A percentile compares a stretch with the other conserved stretches of the same genome.
These are phyloP conservation scores for Myxozyma geophila DNA, from an alignment of 805 yeast species.

Conservation along the genomic window DNA sequence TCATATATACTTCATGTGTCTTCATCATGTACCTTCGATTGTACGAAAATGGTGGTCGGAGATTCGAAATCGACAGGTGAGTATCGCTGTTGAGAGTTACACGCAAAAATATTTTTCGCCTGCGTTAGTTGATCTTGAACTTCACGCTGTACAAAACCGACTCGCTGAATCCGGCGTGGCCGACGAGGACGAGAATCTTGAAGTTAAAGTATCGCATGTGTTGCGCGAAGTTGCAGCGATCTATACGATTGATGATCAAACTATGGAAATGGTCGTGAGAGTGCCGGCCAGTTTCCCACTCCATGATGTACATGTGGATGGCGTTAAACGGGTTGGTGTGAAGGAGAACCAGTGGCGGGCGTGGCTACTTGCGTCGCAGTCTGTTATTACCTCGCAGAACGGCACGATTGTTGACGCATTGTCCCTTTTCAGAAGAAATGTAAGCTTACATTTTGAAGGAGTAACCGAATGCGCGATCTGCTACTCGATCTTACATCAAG, in stretches of 20 bases:
- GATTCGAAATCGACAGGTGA: constrained; percentile 68
- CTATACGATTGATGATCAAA: constrained; percentile 84
- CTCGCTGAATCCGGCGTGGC: constrained; percentile 42
- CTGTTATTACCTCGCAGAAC: constrained; percentile 66
- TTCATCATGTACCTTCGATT: constrained; percentile 59
- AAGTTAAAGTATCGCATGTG: constrained; percentile 63
- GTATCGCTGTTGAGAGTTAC: constrained; percentile 63
- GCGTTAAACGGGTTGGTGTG: constrained; percentile 81
- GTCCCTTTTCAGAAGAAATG: constrained; percentile 71
- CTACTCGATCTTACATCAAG: constrained; percentile 87
- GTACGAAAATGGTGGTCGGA: constrained; percentile 72
- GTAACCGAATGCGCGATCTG: constrained; percentile 98
- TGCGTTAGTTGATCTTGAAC: constrained; percentile 59
- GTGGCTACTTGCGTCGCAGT: constrained; percentile 90
- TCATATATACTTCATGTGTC: constrained; percentile 57
- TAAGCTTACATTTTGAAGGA: constrained; percentile 84
- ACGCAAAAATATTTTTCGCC: constrained; percentile 69
- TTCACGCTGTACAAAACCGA: constrained; percentile 55
- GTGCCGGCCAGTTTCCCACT: constrained; percentile 82
- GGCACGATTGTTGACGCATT: constrained; percentile 63
- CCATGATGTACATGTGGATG: constrained; percentile 71
- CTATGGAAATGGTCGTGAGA: constrained; percentile 73
- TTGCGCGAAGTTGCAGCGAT: constrained; percentile 71
- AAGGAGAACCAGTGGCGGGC: constrained; percentile 92
- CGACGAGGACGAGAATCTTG: constrained; percentile 47